Conservation (phyloP, 1,139 yeast species). For the Yamadazyma dendronema region DNA sequence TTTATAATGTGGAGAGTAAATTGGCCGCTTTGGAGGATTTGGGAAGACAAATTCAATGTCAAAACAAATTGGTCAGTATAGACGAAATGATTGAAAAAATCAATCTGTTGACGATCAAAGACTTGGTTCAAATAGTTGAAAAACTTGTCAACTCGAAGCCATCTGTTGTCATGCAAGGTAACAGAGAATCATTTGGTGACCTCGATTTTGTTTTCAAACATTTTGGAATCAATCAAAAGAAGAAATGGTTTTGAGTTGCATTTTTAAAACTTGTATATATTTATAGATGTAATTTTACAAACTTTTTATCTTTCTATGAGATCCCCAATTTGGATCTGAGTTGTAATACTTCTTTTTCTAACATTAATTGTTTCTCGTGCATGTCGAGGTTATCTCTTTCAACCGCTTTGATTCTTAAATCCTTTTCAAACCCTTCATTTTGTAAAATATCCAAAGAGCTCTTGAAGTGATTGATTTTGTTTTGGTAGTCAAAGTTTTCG, state of each 20-base stretch:
- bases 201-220: conserved; percentile 61
- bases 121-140: conserved; percentile 72
- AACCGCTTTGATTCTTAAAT: conserved; percentile 28
- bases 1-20: conserved; percentile 91
- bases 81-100: conserved; percentile 81
- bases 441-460: conserved; percentile 36
- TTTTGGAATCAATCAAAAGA: conserved; percentile 54
- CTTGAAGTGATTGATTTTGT: conserved; percentile 37
- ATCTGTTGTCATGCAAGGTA: conserved; percentile 86
- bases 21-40: conserved; percentile 90
- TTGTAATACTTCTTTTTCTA: conserved; percentile 66
- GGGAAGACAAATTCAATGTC: conserved; percentile 91
- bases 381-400: conserved; percentile 46
- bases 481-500: conserved; percentile 47
- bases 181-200: conserved; percentile 82
- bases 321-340: conserved; percentile 47
- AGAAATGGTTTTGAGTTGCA: conserved; percentile 22
- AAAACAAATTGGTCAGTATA: conserved; percentile 74
- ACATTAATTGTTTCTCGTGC: conserved; percentile 50
- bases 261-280: conserved; percentile 5
- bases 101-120: conserved; percentile 61
- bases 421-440: conserved; percentile 43
- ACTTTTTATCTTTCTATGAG: conserved; percentile 6
- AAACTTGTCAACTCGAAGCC: conserved; percentile 77
- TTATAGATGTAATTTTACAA: conserved; percentile 2